Base-by-base conservation (phyloP, 306 rosid genomes). In the Rubus idaeus region DNA sequence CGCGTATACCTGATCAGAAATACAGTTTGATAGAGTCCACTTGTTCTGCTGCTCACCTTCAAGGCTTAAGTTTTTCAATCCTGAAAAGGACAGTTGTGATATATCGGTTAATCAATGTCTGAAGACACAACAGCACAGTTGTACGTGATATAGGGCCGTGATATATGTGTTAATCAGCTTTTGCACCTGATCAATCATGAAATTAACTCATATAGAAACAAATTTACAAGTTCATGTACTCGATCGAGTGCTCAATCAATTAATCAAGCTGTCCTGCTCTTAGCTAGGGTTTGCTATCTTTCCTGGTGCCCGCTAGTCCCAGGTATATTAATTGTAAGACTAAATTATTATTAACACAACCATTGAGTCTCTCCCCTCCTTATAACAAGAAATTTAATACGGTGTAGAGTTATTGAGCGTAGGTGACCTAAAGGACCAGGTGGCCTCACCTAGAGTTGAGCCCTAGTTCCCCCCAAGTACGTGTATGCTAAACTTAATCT, bases 1-100 rank as follows among this genome's bases (percentile, higher is more conserved):
- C 12, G 14, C 10, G 11, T 23, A 61, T 62, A 62, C 45, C 68
- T 14, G 68, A 62, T 91, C 80, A 57, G 81, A 79, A 57, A 71
- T 84, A 85, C 81, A 83, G 85, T 86, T 83, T 58, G 89, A 37
- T 77, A 88, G 80, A 74, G 83, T 87, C 89, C 84, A 75, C 86
- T 80, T 87, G 80, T 84, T 87, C 83, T 87, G 80, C 86, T 81
- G 90, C 84, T 86, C 80, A 84, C 83, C 87, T 74, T 82, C 80
- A 81, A 78, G 73, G 76, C 84, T 82, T 40, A 86, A 89, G 85
- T 70, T 85, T 67, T 78, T 87, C 86, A 80, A 74, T 66, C 80
- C 93, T 86, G 90, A 1, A 30, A 30, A 30, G 2, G 35, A 30
- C 35, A 30, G 35, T 30, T 30, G 35, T 30, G 1, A 30, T 30